A percentile compares a stretch with the other conserved stretches of the same genome.
These are phyloP conservation scores for Aquilaria agallochum DNA, from an alignment of 441 rosid genomes.

Conservation along the genomic window DNA sequence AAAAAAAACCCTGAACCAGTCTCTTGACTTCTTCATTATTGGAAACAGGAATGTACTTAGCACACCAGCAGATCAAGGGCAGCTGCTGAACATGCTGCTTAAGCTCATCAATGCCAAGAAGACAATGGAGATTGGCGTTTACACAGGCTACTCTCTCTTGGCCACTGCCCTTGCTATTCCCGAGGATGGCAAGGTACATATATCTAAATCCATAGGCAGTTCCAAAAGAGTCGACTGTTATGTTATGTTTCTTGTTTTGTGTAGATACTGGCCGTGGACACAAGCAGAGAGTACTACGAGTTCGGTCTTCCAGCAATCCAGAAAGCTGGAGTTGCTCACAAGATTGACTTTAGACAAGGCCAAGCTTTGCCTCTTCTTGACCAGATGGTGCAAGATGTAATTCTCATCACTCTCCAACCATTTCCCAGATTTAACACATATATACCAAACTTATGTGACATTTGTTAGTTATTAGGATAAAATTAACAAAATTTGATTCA, in stretches of 20 bases:
- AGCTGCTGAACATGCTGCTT: constrained; percentile 74
- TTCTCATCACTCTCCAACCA: not conserved
- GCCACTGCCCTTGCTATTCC: constrained; percentile 98
- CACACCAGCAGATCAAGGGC: constrained; percentile 91
- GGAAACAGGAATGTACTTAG: constrained; percentile 73
- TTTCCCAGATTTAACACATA: too few relatives aligned
- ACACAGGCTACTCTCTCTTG: constrained; percentile 94
- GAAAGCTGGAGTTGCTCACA: constrained; percentile 89
- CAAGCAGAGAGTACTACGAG: constrained; percentile 82
- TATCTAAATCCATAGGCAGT: too few relatives aligned
- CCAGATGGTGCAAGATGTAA: constrained; percentile 75
- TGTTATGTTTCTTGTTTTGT: not conserved
- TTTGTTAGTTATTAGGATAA: not conserved
- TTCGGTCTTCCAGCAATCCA: constrained; percentile 75
- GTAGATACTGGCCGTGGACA: constrained; percentile 92
- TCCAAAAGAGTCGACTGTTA: too few relatives aligned
- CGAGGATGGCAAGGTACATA: constrained; percentile 81
- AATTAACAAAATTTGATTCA: not conserved
- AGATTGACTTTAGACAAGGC: constrained; percentile 88
- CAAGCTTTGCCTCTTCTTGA: constrained; percentile 94
- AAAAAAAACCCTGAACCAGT: too few relatives aligned
- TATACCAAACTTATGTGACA: too few relatives aligned
- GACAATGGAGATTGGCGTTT: constrained; percentile 98
- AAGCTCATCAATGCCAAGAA: constrained; percentile 89
- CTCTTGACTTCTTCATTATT: too few relatives aligned